Conservation (phyloP, 768 basidiomycete species). For the Coprinellus micaceus region DNA sequence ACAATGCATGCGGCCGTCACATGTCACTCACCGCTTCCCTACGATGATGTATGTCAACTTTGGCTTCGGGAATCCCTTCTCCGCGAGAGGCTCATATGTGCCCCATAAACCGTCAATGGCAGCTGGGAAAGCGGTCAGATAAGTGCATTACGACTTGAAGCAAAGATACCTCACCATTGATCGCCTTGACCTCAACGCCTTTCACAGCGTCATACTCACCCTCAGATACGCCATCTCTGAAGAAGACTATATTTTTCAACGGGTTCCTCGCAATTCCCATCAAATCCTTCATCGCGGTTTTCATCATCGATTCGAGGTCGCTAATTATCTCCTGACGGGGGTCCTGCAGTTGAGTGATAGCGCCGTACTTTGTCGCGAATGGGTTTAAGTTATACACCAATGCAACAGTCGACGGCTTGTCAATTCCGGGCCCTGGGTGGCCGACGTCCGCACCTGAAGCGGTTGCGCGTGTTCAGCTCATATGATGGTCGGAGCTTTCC, state of each 20-base stretch:
- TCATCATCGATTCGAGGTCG: constrained; percentile 37
- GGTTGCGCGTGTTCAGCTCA: neutral
- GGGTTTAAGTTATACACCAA: constrained; percentile 55
- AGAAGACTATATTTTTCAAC: constrained; percentile 38
- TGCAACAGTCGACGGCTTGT: constrained; percentile 52
- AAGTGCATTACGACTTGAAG: neutral
- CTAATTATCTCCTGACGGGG: constrained; percentile 47
- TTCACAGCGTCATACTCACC: constrained; percentile 38
- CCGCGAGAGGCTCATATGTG: neutral
- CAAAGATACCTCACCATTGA: constrained; percentile 37
- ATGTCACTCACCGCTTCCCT: constrained; percentile 60
- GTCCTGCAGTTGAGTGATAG: constrained; percentile 38
- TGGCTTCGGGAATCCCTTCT: constrained; percentile 21
- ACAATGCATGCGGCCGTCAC: no score
- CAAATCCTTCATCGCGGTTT: constrained; percentile 19
- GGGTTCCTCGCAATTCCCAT: constrained; percentile 6
- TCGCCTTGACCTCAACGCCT: constrained; percentile 39
- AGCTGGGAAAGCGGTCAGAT: neutral
- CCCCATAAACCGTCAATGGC: constrained; percentile 11
- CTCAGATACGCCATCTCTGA: constrained; percentile 47
- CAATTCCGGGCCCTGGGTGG: constrained; percentile 57
- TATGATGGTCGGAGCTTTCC: neutral
- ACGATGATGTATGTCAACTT: constrained; percentile 55
- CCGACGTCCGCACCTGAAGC: constrained; percentile 52
- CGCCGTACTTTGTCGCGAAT: constrained; percentile 42